These are phyloP conservation scores for Lachnellula cervina DNA, from an alignment of 2,329 filamentous ascomycete species.

Conservation along the genomic window DNA sequence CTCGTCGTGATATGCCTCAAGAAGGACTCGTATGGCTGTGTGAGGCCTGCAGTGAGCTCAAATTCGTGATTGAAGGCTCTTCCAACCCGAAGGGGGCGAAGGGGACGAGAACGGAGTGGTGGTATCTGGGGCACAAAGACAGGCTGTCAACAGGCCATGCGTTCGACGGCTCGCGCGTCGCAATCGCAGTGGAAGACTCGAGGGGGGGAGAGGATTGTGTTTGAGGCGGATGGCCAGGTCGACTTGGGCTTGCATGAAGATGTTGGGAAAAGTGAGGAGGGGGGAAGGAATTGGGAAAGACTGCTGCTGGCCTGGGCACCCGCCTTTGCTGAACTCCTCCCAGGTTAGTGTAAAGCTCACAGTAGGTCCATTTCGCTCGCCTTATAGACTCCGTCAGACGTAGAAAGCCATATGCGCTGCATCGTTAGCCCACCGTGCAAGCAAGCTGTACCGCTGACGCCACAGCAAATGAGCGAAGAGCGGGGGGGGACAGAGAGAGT, in stretches of 20 bases:
- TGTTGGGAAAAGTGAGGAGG: too few species aligned
- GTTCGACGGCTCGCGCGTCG: neutral
- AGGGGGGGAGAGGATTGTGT: neutral
- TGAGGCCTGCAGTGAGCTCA: conserved; percentile 2
- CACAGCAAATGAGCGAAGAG: too few species aligned
- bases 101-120: conserved; percentile 1
- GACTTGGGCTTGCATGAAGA: neutral
- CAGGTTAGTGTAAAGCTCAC: too few species aligned
- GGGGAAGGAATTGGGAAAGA: neutral
- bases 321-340: neutral
- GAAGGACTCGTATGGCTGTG: conserved; percentile 1
- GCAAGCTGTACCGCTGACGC: too few species aligned
- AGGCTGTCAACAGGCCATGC: neutral
- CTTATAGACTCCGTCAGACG: too few species aligned
- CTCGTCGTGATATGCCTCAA: neutral
- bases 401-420: too few species aligned
- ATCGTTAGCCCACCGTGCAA: too few species aligned
- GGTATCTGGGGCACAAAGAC: neutral
- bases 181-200: neutral
- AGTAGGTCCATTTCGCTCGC: too few species aligned
- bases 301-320: neutral
- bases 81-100: conserved; percentile 10
- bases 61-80: conserved; percentile 11
- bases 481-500: too few species aligned
- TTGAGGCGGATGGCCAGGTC: neutral